Base-by-base conservation (phyloP, 2,329 filamentous ascomycete genomes). In the Cladosporium cucumerinum region DNA sequence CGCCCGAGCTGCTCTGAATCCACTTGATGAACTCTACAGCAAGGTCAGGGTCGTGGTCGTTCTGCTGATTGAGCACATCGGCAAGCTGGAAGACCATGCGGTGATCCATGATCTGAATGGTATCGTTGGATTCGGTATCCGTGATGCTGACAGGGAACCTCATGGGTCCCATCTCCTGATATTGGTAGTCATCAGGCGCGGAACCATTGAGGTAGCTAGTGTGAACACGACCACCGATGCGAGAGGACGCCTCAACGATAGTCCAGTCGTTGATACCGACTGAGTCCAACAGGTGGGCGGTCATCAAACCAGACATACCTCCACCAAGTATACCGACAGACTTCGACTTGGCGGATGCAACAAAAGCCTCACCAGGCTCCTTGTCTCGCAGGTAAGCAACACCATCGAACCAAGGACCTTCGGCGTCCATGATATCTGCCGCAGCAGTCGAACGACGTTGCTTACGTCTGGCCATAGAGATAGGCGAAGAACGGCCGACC, bases 101-200 rank as follows among this genome's bases (percentile, higher is more conserved):
- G 70, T 89, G 86, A 69, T 89, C 87, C 10, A 83, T 82, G 67
- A 89, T 86, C 65, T 86, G 82, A 3, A 83, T 69, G 0, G 84
- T 87, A 69, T 84, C 80, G 67, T 87, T 86, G n/a, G 81, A 80
- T 30, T 79, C 78, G 2, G 81, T 72, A 67, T 85, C 81, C 1
- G 73, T 78, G 18, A 81, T 75, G 2, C 79, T 81, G 18, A 84
- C 79, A 0, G 87, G 87, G 68, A 89, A 86, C 2, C 87, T 79
- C 86, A 89, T 89, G 0, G 86, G 85, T 0, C 87, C 87, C 85
- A 84, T 83, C 72, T 89, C 87, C 70, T 89, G 86, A 72, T 90
- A 89, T 23, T 87, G 86, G 70, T 89, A 89, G 66, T 89, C 81
- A 23, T 84, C 82, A 0, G 86, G 85, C 0, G 80, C 82, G 5